Conservation (phyloP, 176 grass and related monocot species). For the Phoenix dactylifera region DNA sequence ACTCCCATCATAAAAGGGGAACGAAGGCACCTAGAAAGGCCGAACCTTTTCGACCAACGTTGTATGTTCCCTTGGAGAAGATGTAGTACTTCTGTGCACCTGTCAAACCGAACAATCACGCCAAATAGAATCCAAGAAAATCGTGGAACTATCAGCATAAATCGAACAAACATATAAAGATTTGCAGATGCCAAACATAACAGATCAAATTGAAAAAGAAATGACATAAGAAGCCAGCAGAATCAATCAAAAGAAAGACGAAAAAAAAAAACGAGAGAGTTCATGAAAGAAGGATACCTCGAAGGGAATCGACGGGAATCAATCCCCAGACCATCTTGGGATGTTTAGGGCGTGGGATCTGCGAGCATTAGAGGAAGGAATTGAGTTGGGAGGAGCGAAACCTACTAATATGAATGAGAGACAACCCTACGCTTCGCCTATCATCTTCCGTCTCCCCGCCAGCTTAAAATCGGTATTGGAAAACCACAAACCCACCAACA, state of each 20-base stretch:
- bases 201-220: background rate
- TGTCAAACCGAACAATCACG: conserved; percentile 15
- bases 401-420: no score
- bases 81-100: conserved; percentile 65
- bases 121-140: no score
- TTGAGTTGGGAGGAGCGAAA: no score
- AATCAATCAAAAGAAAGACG: background rate
- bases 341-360: no score
- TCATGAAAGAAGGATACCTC: conserved; percentile 26
- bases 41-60: conserved; percentile 87
- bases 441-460: no score
- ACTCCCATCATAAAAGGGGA: background rate
- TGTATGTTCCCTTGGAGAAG: conserved; percentile 73
- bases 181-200: conserved; percentile 2
- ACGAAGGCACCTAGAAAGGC: background rate
- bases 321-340: conserved; percentile 67
- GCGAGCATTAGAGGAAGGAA: no score
- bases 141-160: no score
- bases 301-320: conserved; percentile 43
- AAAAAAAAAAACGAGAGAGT: background rate
- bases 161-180: conserved; percentile 1
- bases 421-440: no score
- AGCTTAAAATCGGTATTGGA: no score
- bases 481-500: no score
- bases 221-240: background rate